Percentiles rank a stretch among this genome's conserved stretches.
phyloP scores from a whole-genome alignment of 805 yeast species.

The Diddensiella transvaalensis region DNA sequence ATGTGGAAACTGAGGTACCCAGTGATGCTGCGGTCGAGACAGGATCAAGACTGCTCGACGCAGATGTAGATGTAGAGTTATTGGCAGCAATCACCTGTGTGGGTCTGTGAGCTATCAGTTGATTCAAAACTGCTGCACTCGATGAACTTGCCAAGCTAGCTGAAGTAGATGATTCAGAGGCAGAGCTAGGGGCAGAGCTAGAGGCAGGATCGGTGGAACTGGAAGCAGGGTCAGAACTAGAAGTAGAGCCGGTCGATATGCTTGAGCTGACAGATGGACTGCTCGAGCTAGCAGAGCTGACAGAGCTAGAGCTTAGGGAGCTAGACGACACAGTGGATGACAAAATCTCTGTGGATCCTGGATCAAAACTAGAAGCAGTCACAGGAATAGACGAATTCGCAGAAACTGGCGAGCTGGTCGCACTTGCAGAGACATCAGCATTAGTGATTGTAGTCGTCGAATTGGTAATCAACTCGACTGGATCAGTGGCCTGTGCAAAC shows the following conservation, averaged over 20 bases:
- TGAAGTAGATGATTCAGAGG: conserved; percentile 1
- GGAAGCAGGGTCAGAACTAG: conserved; percentile 10
- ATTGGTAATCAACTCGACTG: too few relatives aligned
- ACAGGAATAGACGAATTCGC: conserved; percentile 4
- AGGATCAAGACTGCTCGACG: too few relatives aligned
- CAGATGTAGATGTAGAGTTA: neutral
- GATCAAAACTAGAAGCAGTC: neutral
- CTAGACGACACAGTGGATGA: neutral
- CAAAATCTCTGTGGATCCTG: conserved; percentile 4
- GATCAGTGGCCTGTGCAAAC: conserved; percentile 2
- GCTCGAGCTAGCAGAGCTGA: neutral
- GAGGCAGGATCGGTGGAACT: conserved; percentile 7
- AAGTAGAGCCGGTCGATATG: conserved; percentile 4
- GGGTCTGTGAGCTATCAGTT: neutral
- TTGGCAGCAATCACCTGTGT: neutral
- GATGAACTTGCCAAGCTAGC: neutral
- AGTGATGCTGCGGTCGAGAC: too few relatives aligned
- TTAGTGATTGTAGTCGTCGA: conserved; percentile 6
- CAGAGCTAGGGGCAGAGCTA: too few relatives aligned
- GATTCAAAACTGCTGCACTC: conserved; percentile 1
- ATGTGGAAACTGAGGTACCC: too few relatives aligned
- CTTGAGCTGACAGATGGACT: conserved; percentile 4
- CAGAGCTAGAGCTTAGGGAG: conserved; percentile 1
- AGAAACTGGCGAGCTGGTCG: conserved; percentile 5
- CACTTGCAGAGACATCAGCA: neutral